Base-by-base conservation (phyloP, 2,329 filamentous ascomycete genomes). In the Neopestalotiopsis clavispora region DNA sequence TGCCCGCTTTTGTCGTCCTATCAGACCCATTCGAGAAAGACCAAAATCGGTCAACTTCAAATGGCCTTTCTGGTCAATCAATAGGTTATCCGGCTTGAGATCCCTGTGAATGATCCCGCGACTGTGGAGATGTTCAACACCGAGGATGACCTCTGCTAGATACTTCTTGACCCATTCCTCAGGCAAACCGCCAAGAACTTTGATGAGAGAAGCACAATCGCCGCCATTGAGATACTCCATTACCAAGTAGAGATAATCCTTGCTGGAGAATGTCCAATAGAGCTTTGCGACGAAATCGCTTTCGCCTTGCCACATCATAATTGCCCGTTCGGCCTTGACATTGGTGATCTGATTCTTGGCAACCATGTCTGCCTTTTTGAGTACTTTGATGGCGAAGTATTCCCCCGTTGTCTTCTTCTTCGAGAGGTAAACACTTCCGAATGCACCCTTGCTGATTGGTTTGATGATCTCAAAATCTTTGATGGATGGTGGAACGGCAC, bases 241-340 rank as follows among this genome's bases (percentile, higher is more conserved):
- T 30, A 99, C 96, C 69, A 99, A 86, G 78, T 98, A 99, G 30
- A 99, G 90, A 78, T 98, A 99, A 77, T 99, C 96, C 78, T 99
- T 99, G 86, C 95, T 99, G 4, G 96, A 97, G 77, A 99, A 99
- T 0, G 96, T 99, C 97, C 97, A 99, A 83, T 98, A 99, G 13
- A 99, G 87, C 83, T 99, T 99, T 32, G 96, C 96, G 69, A 99
- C 96, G 79, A 99, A 99, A 70, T 99, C 96, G 79, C 97, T 99
- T 80, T 98, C 94, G 28, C 96, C 96, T 82, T 99, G 96, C 94
- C 96, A 98, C 96, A 99, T 99, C 96, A 99, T 98, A 78, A 99
- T 99, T 28, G 97, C 97, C 73, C 96, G 90, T 81, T 99, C 96
- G 9, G 97, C 96, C 81, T 99, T 98, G 76, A 99, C 96, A 77